phyloP scores from a whole-genome alignment of 352 stramenopile species.

The Globisporangium irregulare region DNA sequence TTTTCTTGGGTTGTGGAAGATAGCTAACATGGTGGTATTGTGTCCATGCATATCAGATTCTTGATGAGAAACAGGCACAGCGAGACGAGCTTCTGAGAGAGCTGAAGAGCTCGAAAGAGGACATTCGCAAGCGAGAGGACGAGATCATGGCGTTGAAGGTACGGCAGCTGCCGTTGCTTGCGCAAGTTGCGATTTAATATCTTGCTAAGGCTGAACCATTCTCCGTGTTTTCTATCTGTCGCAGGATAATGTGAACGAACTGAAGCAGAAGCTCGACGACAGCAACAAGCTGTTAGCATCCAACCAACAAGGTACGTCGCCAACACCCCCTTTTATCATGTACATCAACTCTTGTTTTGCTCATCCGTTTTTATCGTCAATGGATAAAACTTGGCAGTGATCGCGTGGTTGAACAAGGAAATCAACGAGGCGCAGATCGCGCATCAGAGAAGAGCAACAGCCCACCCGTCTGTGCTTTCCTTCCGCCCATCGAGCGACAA shows the following conservation, averaged over 20 bases:
- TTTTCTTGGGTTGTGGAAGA: not conserved
- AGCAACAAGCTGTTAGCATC: constrained; percentile 86
- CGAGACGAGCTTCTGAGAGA: constrained; percentile 58
- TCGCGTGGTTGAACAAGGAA: constrained; percentile 90
- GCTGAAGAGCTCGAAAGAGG: constrained; percentile 62
- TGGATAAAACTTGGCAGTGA: constrained; percentile 41
- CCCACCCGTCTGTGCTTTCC: constrained; percentile 68
- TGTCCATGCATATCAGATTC: constrained; percentile 31
- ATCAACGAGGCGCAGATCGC: constrained; percentile 88
- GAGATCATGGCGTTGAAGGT: constrained; percentile 63
- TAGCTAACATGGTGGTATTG: not conserved
- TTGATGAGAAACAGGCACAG: constrained; percentile 79
- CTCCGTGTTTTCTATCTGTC: not conserved
- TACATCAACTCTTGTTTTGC: not conserved
- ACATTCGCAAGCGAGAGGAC: constrained; percentile 70
- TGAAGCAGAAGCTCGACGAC: constrained; percentile 85
- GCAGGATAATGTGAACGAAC: constrained; percentile 61
- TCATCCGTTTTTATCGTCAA: not conserved
- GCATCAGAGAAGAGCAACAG: constrained; percentile 53
- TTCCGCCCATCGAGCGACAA: constrained; percentile 53
- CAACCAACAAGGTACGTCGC: constrained; percentile 82
- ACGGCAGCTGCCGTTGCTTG: not conserved
- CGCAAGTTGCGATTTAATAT: not conserved
- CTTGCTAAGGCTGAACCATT: not conserved
- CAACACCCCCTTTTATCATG: not conserved